These are phyloP conservation scores for Pelagophyceae sp. DNA, from an alignment of 352 stramenopile species.

Conservation along the genomic window DNA sequence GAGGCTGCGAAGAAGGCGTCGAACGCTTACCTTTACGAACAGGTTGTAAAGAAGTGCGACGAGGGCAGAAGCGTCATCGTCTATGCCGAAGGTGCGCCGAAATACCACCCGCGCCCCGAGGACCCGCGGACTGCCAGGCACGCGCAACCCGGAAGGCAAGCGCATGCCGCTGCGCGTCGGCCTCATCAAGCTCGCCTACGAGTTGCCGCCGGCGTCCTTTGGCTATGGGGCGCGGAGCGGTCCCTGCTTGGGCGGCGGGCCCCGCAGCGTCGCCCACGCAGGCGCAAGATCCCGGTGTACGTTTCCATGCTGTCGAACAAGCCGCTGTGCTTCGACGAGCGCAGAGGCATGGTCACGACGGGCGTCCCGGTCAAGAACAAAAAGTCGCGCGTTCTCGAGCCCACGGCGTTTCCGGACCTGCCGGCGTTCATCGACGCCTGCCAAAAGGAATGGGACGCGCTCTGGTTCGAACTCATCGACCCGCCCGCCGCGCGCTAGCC, in stretches of 20 bases:
- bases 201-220: too few relatives aligned
- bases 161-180: background rate
- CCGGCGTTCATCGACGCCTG: background rate
- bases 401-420: background rate
- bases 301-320: slow-evolving; percentile 17
- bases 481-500: too few relatives aligned
- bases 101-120: too few relatives aligned
- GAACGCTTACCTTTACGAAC: background rate
- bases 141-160: background rate
- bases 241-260: too few relatives aligned
- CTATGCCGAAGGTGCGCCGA: too few relatives aligned
- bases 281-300: background rate
- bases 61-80: slow-evolving; percentile 12
- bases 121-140: too few relatives aligned
- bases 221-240: too few relatives aligned
- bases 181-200: slow-evolving; percentile 15
- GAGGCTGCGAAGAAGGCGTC: background rate
- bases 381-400: background rate
- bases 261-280: too few relatives aligned
- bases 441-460: background rate
- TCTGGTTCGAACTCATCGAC: background rate
- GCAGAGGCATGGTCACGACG: background rate
- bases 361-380: background rate
- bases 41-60: background rate
- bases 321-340: background rate